Conservation (phyloP, 306 rosid species). For the Vigna reflexopilosa region DNA sequence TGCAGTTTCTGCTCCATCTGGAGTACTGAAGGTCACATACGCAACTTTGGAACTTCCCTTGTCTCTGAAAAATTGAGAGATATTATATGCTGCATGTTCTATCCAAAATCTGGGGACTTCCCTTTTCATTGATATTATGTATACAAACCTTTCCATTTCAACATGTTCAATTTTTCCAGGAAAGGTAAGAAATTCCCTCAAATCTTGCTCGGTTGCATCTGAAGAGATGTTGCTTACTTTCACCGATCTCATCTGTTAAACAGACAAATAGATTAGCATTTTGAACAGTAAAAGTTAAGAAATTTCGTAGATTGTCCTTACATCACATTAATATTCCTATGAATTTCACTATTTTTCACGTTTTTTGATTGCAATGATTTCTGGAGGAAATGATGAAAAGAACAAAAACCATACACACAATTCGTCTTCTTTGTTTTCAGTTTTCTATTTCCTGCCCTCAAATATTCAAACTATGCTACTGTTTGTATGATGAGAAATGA, state of each 20-base stretch:
- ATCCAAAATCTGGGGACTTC: too few species aligned
- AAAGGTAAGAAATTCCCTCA: conserved; percentile 68
- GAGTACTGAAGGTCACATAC: conserved; percentile 66
- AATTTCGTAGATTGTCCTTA: neutral
- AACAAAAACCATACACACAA: neutral
- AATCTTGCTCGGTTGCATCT: conserved; percentile 56
- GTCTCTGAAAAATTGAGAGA: conserved; percentile 45
- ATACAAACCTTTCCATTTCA: conserved; percentile 56
- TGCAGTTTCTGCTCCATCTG: conserved; percentile 70
- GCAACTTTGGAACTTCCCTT: conserved; percentile 58
- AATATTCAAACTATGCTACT: neutral
- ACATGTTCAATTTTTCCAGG: conserved; percentile 63
- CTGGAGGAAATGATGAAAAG: neutral
- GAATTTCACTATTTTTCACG: neutral
- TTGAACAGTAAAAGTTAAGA: neutral
- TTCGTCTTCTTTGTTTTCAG: neutral
- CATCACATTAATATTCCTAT: neutral
- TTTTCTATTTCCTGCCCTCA: neutral
- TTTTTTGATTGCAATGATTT: neutral
- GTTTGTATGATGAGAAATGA: neutral
- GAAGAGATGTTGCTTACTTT: conserved; percentile 64
- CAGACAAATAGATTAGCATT: neutral
- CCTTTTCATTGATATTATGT: neutral
- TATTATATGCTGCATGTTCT: neutral
- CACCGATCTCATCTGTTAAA: conserved; percentile 56